These are phyloP conservation scores for Linnemannia zychae DNA, from an alignment of 192 early-diverging fungal species.

Conservation along the genomic window DNA sequence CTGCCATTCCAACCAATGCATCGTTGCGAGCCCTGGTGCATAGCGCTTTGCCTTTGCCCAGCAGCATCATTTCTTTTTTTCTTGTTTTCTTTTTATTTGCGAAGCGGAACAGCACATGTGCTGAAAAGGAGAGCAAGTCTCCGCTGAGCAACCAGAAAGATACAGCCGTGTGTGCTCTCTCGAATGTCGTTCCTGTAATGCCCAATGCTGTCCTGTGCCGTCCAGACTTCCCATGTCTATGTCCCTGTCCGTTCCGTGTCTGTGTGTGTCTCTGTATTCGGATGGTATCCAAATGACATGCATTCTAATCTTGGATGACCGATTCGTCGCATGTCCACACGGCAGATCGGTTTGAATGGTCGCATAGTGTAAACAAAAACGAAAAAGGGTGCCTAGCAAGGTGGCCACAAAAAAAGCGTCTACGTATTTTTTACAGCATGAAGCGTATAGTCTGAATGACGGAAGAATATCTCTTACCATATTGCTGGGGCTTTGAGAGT, in stretches of 20 bases:
- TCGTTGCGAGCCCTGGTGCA: not conserved
- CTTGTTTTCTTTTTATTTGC: conserved; percentile 24
- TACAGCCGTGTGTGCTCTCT: conserved; percentile 1
- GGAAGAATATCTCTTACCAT: conserved; percentile 18
- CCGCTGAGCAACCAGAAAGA: not conserved
- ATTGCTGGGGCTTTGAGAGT: conserved; percentile 13
- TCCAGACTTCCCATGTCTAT: not conserved
- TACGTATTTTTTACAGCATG: not conserved
- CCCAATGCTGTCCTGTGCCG: not conserved
- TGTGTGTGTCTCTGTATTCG: not conserved
- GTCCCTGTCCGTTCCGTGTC: not conserved
- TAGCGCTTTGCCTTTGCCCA: not conserved
- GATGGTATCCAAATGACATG: not conserved
- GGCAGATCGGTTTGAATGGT: not conserved
- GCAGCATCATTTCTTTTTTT: not conserved
- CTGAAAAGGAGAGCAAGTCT: conserved; percentile 2
- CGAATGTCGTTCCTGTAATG: not conserved
- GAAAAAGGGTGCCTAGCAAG: not conserved
- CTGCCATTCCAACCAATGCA: conserved; percentile 5
- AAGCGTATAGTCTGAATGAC: not conserved
- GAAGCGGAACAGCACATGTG: conserved; percentile 18
- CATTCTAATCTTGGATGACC: not conserved
- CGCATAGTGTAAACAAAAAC: not conserved
- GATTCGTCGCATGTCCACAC: not conserved
- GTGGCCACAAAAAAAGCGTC: not conserved